These are phyloP conservation scores for Eustoma russellianum DNA, from an alignment of 257 asterid genomes.

Conservation along the genomic window DNA sequence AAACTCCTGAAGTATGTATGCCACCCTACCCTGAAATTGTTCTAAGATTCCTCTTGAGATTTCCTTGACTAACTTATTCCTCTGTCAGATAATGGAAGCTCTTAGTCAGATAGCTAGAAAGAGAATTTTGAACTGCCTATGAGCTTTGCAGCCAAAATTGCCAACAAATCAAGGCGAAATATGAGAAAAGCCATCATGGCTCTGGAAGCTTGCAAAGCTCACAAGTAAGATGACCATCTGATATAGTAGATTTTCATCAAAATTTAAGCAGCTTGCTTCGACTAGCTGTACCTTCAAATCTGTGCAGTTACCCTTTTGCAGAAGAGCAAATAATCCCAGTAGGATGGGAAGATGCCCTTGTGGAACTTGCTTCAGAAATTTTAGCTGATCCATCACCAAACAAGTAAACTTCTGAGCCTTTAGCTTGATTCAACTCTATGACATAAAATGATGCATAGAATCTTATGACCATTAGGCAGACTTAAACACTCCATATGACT, in stretches of 20 bases:
- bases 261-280: neutral
- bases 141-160: constrained; percentile 71
- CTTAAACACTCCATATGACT: constrained; percentile 1
- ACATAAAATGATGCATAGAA: too few species aligned
- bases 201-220: constrained; percentile 88
- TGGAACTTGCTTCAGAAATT: constrained; percentile 62
- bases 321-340: constrained; percentile 77
- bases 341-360: constrained; percentile 74
- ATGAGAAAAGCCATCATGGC: constrained; percentile 81
- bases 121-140: constrained; percentile 67
- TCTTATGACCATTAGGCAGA: neutral
- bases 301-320: constrained; percentile 63
- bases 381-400: constrained; percentile 59
- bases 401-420: constrained; percentile 24
- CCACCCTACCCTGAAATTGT: neutral
- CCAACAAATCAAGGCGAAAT: constrained; percentile 66
- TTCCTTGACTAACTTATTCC: constrained; percentile 6
- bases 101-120: constrained; percentile 64
- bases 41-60: neutral
- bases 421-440: neutral
- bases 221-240: constrained; percentile 37
- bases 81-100: constrained; percentile 55
- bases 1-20: constrained; percentile 54
- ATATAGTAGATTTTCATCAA: neutral
- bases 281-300: constrained; percentile 8